Conservation (phyloP, 139 green algal genomes). For the Coelastrella sp. region DNA sequence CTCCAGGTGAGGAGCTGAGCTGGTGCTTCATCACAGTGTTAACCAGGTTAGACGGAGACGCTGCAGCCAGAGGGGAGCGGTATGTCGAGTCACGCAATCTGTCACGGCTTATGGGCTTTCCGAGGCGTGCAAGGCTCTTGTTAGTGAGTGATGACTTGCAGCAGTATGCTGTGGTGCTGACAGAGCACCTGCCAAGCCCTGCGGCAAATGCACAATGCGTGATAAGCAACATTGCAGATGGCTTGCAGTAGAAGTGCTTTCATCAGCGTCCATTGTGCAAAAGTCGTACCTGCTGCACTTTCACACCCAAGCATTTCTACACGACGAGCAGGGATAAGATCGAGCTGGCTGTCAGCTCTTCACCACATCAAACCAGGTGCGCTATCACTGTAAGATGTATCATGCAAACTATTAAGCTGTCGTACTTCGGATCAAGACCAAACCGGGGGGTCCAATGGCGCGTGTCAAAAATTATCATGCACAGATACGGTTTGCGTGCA, state of each 20-base stretch:
- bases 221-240: too few relatives aligned
- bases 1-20: background rate
- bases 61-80: background rate
- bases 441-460: background rate
- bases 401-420: too few relatives aligned
- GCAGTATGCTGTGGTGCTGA: background rate
- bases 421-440: too few relatives aligned
- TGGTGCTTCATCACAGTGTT: background rate
- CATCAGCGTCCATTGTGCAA: background rate
- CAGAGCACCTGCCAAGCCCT: background rate
- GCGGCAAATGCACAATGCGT: background rate
- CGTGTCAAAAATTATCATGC: background rate
- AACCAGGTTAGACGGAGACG: background rate
- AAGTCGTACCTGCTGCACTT: background rate
- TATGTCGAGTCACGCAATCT: too few relatives aligned
- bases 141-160: background rate
- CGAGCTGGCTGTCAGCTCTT: too few relatives aligned
- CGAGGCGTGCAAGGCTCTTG: background rate
- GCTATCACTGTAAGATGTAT: too few relatives aligned
- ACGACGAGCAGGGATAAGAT: background rate
- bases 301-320: background rate
- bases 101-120: background rate
- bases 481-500: background rate
- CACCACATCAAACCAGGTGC: too few relatives aligned
- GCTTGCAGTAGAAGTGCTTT: too few relatives aligned